Conservation (phyloP, 169 alveolate species). For the Cryptosporidium canis region DNA sequence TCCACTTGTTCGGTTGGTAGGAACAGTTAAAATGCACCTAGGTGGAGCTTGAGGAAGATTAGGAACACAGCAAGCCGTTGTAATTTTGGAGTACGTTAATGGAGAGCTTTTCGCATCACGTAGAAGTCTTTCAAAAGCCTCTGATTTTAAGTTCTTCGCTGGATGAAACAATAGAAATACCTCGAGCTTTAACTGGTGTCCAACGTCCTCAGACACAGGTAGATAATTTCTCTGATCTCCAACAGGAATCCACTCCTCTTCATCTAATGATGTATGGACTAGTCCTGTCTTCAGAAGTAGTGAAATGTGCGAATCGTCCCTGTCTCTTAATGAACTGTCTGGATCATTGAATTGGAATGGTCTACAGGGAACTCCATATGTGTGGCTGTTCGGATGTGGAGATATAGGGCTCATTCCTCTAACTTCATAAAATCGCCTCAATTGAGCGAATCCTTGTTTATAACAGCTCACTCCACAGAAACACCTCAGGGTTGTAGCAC, state of each 20-base stretch:
- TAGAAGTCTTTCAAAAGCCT: conserved; percentile 4
- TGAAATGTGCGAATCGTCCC: conserved; percentile 79
- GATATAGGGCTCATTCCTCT: conserved; percentile 78
- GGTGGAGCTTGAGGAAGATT: conserved; percentile 75
- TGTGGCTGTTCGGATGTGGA: conserved; percentile 80
- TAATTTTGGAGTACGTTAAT: conserved; percentile 75
- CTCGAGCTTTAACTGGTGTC: conserved; percentile 80
- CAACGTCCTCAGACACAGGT: conserved; percentile 80
- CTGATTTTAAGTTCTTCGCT: conserved; percentile 21
- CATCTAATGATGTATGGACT: conserved; percentile 66
- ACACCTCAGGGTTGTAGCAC: conserved; percentile 80
- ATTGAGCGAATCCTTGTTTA: conserved; percentile 78
- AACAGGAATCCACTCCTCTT: conserved; percentile 77
- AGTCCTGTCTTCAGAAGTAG: conserved; percentile 79
- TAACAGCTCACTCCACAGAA: conserved; percentile 81
- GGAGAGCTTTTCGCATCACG: conserved; percentile 59
- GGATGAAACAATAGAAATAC: conserved; percentile 75
- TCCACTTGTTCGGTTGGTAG: neutral
- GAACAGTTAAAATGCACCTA: conserved; percentile 45
- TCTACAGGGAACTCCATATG: conserved; percentile 83
- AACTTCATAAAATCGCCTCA: conserved; percentile 78
- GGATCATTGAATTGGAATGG: conserved; percentile 80
- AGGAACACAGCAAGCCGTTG: conserved; percentile 80
- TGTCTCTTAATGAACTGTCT: conserved; percentile 76
- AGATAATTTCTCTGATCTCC: conserved; percentile 78